Percentiles rank a stretch among this genome's conserved stretches.
Conservation (phyloP, 2,329 filamentous ascomycete genomes). For the Aspergillus brasiliensis region DNA sequence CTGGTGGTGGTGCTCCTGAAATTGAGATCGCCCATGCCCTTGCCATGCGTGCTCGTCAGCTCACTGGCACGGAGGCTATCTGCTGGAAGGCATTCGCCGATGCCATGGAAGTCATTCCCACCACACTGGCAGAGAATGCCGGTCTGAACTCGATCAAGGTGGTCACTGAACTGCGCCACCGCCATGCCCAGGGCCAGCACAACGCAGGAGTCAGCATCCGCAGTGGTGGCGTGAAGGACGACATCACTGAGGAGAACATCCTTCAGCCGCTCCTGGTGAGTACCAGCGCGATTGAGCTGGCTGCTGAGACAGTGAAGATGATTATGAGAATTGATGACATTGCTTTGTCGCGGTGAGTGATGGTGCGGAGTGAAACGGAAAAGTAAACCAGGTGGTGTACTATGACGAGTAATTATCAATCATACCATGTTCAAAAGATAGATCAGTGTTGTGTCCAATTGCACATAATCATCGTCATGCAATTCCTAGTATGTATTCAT, state of each 20-base stretch:
- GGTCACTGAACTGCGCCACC: slow-evolving; percentile 90
- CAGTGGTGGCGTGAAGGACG: slow-evolving; percentile 92
- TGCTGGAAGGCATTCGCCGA: slow-evolving; percentile 99
- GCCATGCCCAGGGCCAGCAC: slow-evolving; percentile 91
- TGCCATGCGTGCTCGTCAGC: slow-evolving; percentile 75
- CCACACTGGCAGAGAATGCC: slow-evolving; percentile 94
- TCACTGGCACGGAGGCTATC: slow-evolving; percentile 91
- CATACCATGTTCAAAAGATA: slow-evolving; percentile 19
- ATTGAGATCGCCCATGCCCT: slow-evolving; percentile 92
- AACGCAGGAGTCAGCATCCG: slow-evolving; percentile 98
- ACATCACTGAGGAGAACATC: slow-evolving; percentile 96
- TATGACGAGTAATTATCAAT: slow-evolving; percentile 27
- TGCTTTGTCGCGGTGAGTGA: slow-evolving; percentile 53
- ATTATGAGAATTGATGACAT: slow-evolving; percentile 71
- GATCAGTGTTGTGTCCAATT: slow-evolving; percentile 4
- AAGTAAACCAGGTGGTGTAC: slow-evolving; percentile 24
- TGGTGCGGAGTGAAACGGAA: slow-evolving; percentile 5
- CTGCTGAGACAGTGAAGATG: slow-evolving; percentile 98
- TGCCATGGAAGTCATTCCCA: slow-evolving; percentile 94
- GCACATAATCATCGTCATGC: slow-evolving; percentile 3
- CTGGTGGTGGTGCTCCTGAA: slow-evolving; percentile 93
- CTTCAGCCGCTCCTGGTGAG: slow-evolving; percentile 93
- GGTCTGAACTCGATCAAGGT: slow-evolving; percentile 98
- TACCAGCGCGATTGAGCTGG: slow-evolving; percentile 95
- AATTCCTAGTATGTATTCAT: not conserved